phyloP scores from a whole-genome alignment of 2,329 filamentous ascomycete species.

The Aspergillus melleus region DNA sequence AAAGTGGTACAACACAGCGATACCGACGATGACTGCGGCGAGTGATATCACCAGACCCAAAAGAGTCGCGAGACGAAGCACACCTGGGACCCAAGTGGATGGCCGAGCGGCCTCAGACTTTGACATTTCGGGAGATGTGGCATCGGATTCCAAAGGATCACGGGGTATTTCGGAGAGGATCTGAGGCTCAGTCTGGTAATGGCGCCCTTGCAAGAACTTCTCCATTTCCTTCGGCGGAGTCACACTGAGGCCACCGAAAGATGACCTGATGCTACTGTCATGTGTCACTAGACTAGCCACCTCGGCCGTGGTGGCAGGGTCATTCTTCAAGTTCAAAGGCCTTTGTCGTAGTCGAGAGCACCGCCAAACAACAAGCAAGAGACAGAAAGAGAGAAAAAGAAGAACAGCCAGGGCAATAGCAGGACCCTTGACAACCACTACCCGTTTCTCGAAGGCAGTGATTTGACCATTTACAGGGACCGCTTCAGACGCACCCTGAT shows the following conservation, averaged over 20 bases:
- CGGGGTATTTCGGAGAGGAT: background rate
- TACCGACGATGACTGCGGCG: background rate
- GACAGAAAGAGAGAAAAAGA: background rate
- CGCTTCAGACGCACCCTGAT: background rate
- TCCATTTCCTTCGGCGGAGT: background rate
- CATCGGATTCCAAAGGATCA: background rate
- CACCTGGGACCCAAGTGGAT: background rate
- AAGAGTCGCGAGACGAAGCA: background rate
- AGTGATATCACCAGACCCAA: background rate
- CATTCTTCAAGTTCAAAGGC: background rate
- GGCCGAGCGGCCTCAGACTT: background rate
- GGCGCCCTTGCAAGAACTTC: background rate
- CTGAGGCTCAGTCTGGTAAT: background rate
- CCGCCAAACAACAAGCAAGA: background rate
- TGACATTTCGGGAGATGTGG: background rate
- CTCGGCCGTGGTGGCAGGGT: background rate
- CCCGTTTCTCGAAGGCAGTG: background rate
- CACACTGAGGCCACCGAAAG: background rate
- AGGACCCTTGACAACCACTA: background rate
- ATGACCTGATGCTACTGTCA: background rate
- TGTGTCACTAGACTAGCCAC: background rate
- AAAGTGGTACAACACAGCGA: constrained; percentile 1
- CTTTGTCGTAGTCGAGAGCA: background rate
- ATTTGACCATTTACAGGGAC: background rate
- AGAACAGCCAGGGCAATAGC: background rate